These are phyloP conservation scores for Ilyonectria sp. DNA, from an alignment of 2,329 filamentous ascomycete genomes.

Conservation along the genomic window DNA sequence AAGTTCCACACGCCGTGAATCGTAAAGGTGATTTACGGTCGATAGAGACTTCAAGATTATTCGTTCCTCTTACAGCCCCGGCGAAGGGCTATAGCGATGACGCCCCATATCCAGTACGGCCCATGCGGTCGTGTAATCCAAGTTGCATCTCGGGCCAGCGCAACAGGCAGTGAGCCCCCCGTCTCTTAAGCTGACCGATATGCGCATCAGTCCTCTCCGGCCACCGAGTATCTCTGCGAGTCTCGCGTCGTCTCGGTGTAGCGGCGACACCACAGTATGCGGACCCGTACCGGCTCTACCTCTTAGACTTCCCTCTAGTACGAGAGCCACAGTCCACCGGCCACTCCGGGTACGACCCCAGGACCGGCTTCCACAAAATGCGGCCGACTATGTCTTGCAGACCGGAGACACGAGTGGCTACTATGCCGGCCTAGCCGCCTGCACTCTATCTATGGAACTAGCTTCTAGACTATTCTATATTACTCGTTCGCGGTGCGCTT, in stretches of 20 bases:
- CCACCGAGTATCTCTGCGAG: constrained; percentile 1
- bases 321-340: constrained; percentile 1
- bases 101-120: constrained; percentile 1
- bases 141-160: background rate
- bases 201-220: background rate
- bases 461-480: background rate
- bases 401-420: constrained; percentile 1
- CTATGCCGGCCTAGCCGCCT: background rate
- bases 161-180: background rate
- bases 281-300: background rate
- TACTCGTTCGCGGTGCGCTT: background rate
- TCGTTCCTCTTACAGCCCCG: constrained; percentile 1
- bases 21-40: background rate
- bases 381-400: constrained; percentile 1
- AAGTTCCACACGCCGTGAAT: constrained; percentile 2
- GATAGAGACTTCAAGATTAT: background rate
- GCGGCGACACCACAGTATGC: background rate
- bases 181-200: background rate
- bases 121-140: background rate
- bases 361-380: background rate
- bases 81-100: background rate
- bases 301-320: background rate
- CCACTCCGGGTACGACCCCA: background rate
- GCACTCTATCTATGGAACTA: constrained; percentile 1
- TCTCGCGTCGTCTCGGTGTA: background rate